Percentiles rank a stretch among this genome's conserved stretches.
Conservation (phyloP, 257 asterid species). For the Phtheirospermum japonicum region DNA sequence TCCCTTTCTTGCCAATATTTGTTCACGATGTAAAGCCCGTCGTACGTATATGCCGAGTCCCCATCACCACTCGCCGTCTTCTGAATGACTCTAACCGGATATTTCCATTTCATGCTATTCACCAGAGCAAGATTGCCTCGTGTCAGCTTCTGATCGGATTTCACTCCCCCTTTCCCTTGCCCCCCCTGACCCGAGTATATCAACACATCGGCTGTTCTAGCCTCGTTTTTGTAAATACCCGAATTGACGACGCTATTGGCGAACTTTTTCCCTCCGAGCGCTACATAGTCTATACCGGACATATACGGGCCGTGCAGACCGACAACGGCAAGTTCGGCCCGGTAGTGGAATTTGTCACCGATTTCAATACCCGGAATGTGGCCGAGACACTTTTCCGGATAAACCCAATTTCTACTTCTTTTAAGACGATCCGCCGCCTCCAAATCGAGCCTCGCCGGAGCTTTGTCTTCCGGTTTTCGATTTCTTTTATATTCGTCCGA, state of each 20-base stretch:
- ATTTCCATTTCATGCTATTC: conserved; percentile 32
- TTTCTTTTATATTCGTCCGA: conserved; percentile 12
- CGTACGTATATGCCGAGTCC: conserved; percentile 25
- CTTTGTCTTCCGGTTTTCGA: neutral
- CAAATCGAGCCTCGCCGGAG: neutral
- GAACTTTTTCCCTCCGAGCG: conserved; percentile 28
- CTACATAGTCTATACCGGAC: conserved; percentile 51
- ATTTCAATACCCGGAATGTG: conserved; percentile 62
- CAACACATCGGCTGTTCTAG: conserved; percentile 33
- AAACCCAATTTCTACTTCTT: conserved; percentile 10
- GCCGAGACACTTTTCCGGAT: conserved; percentile 36
- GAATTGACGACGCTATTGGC: conserved; percentile 80
- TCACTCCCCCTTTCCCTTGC: conserved; percentile 47
- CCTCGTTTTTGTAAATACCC: conserved; percentile 44
- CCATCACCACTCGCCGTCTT: neutral
- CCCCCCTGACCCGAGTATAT: conserved; percentile 53
- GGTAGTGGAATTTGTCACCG: conserved; percentile 61
- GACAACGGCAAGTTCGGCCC: conserved; percentile 58
- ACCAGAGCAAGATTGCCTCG: conserved; percentile 42
- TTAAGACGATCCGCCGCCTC: conserved; percentile 25
- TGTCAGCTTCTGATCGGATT: conserved; percentile 51
- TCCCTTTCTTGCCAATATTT: conserved; percentile 35
- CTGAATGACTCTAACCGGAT: conserved; percentile 45
- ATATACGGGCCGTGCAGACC: conserved; percentile 52
- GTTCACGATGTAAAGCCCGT: conserved; percentile 40